Base-by-base conservation (phyloP, 805 yeast genomes). In the Pichia thaimueangensis region DNA sequence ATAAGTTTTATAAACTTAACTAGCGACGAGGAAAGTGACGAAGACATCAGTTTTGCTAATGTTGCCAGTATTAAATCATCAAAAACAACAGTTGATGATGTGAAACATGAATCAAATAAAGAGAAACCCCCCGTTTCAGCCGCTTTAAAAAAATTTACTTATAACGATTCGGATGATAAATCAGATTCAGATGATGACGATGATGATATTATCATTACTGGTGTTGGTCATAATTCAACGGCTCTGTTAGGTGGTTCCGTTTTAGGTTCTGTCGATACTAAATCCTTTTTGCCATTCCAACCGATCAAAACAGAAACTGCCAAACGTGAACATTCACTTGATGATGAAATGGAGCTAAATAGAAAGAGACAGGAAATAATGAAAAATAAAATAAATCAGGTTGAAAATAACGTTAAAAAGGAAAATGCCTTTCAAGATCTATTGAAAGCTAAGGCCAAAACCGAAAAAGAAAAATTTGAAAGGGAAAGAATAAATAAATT, bases 121-220 rank as follows among this genome's bases (percentile, higher is more conserved):
- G 15, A 24, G n/a, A n/a, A n/a, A n/a, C n/a, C 15, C 5, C 6
- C n/a, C 20, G 25, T 34, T 19, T 20, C 37, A 6, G 10, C 20
- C 5, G 5, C 28, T 19, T 30, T 41, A 4, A 27, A 32, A 2
- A 37, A 37, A 22, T 42, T 42, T 27, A 15, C 37, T 24, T 42
- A 42, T 33, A 37, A 39, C 25, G 37, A 42, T 38, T 11, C 30
- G 7, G 39, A 33, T 30, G 42, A 39, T 22, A 16, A 31, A 9
- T 30, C 33, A 11, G 38, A 35, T 15, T 23, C 40, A n/a, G 31
- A 36, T 12, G 31, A 32, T 7, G 43, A 39, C 4, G 43, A 42
- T 13, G 48, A 45, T 33, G 43, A 41, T 23, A 36, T 44, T 5
- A 28, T 41, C 3, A 44, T 44, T n/a, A 44, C 41, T 0, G 44